A percentile compares a stretch with the other conserved stretches of the same genome.
Conservation (phyloP, 1,139 yeast species). For the Pichia inconspicua region DNA sequence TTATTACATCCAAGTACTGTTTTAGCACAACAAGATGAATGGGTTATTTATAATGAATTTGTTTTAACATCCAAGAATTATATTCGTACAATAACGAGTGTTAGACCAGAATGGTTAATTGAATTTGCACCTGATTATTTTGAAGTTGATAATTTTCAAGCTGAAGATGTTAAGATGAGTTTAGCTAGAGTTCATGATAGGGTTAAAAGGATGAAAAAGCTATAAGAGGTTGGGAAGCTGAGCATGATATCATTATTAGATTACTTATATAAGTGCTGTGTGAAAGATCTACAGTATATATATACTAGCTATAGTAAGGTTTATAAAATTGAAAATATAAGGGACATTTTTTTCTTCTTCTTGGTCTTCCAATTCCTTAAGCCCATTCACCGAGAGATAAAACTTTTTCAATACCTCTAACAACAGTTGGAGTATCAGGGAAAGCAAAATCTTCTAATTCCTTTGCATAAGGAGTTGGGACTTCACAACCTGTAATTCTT, state of each 20-base stretch:
- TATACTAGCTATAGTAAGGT: too few species aligned
- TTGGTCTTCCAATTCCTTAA: slow-evolving; percentile 4
- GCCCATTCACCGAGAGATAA: slow-evolving; percentile 51
- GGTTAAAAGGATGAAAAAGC: slow-evolving; percentile 36
- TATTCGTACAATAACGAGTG: slow-evolving; percentile 87
- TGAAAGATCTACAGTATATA: neutral
- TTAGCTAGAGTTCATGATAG: slow-evolving; percentile 60
- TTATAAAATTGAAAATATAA: neutral
- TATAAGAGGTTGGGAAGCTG: slow-evolving; percentile 6
- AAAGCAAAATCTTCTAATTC: slow-evolving; percentile 97
- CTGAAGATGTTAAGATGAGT: slow-evolving; percentile 78
- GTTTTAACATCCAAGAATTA: slow-evolving; percentile 90
- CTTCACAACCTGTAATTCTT: slow-evolving; percentile 99
- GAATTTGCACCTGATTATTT: slow-evolving; percentile 84
- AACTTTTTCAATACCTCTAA: slow-evolving; percentile 87
- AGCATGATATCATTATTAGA: neutral
- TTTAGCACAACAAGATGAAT: slow-evolving; percentile 75
- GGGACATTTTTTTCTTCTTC: neutral
- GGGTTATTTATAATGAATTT: slow-evolving; percentile 92
- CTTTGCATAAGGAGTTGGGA: slow-evolving; percentile 97
- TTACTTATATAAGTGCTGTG: neutral
- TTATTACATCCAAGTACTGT: slow-evolving; percentile 90
- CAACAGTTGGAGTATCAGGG: slow-evolving; percentile 90
- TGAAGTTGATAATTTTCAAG: slow-evolving; percentile 63
- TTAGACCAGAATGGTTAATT: slow-evolving; percentile 85